Evolutionary conservation across 495 filamentous ascomycete species (phyloP).

Genomic region (Trichoderma reesei): DNA sequence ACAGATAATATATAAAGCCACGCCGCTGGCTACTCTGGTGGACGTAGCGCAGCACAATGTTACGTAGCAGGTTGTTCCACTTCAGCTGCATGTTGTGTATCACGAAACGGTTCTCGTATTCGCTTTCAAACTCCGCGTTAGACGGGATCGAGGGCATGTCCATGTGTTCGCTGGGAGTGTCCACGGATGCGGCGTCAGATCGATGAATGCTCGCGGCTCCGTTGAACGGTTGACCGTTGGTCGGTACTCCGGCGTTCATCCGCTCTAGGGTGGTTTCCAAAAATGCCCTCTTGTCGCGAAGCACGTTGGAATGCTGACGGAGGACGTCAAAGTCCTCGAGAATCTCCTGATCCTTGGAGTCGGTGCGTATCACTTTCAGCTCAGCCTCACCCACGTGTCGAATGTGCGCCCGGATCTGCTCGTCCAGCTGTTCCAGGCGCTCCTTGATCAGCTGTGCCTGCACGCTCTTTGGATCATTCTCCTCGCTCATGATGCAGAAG

Average conservation of each 20-base stretch:
- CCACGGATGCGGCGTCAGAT: conserved; percentile 19
- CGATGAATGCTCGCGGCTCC: neutral
- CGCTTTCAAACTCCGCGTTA: conserved; percentile 63
- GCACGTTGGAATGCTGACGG: conserved; percentile 55
- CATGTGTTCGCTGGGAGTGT: conserved; percentile 19
- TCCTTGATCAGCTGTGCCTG: conserved; percentile 77
- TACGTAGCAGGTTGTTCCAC: conserved; percentile 93
- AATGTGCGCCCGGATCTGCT: conserved; percentile 65
- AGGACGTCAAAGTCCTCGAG: conserved; percentile 57
- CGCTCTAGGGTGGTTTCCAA: conserved; percentile 63
- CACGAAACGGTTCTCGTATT: conserved; percentile 98
- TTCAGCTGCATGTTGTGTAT: conserved; percentile 95
- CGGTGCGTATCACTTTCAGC: conserved; percentile 46
- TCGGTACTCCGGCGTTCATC: conserved; percentile 9
- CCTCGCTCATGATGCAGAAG: conserved; percentile 87
- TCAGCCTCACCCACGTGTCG: conserved; percentile 56
- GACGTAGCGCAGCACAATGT: conserved; percentile 93
- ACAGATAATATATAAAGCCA: conserved; percentile 97
- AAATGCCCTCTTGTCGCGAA: conserved; percentile 68
- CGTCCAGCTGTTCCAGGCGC: conserved; percentile 64
- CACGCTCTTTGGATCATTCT: conserved; percentile 83
- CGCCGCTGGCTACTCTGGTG: conserved; percentile 94
- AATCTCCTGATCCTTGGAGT: conserved; percentile 42
- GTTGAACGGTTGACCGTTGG: neutral
- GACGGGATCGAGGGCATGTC: conserved; percentile 37